Evolutionary conservation across 441 rosid species (phyloP), one percentile per base, ranked within the genome.

Genomic region (Pelargonium cotyledonis): DNA sequence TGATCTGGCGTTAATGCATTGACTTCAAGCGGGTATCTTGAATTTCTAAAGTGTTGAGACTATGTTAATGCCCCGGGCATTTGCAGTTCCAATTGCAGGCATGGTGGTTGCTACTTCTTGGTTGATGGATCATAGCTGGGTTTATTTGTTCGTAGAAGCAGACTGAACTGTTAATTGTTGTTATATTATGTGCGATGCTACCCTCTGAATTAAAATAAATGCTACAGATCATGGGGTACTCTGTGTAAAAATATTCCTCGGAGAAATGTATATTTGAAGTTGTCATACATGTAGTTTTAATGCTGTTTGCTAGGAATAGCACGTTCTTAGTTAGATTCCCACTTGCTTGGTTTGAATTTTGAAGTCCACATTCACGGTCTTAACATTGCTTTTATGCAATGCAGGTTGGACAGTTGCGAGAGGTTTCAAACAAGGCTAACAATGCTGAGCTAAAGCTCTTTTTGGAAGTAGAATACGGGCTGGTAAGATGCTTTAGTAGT

Each of bases 401-500:
- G 68, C 79, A 86, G 94, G 94, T 88, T 76, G 94, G 91, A 73
- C 86, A 86, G 72, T 67, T 88, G 78, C 74, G 87, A 78, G 94
- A 86, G 79, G 87, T 84, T 64, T 85, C 89, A 62, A 82, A 86
- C 70, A 86, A 84, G 84, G 80, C 84, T 15, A 85, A 72, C 74
- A 84, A 75, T 78, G 89, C 89, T 55, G 95, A 88, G 75, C 80
- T 88, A 65, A 88, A 88, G 79, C 79, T 88, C 73, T 88, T 88
- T 70, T 70, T 88, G 78, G 91, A 88, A 80, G 77, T 84, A 68
- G 88, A 86, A 78, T 77, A 75, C 63, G 85, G 84, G 44, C 76
- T 40, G 93, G 93, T 88, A 79, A 71, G 57, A 31, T 63, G n/a
- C 63, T 61, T 41, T 18, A 31, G 8, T 14, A 29, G 8, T 14